Percentiles rank a stretch among this genome's conserved stretches.
Evolutionary conservation across 2,329 filamentous ascomycete species (phyloP).

Genomic region (Paecilomyces niveus): DNA sequence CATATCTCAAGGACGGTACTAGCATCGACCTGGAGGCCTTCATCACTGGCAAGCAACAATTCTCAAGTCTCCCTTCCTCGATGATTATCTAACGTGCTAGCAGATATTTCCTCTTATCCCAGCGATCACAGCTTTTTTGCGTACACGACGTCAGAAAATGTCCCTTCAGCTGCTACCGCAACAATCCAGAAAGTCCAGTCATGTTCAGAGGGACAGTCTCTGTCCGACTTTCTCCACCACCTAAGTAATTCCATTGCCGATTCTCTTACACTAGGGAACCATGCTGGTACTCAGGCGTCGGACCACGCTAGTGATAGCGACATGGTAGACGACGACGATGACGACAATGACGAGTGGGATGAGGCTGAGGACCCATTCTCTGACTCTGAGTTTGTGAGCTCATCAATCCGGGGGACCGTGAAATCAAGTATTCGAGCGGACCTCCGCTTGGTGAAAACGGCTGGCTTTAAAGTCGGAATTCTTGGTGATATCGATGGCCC

Average conservation of each 20-base stretch:
- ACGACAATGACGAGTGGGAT: conserved; percentile 17
- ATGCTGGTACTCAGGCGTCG: conserved; percentile 7
- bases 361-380: conserved; percentile 9
- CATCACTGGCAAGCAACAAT: conserved; percentile 30
- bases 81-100: conserved; percentile 9
- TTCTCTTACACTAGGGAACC: conserved; percentile 10
- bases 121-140: conserved; percentile 50
- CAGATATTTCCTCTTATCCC: conserved; percentile 57
- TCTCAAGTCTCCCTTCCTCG: background rate
- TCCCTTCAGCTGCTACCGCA: conserved; percentile 18
- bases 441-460: conserved; percentile 52
- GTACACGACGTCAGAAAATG: conserved; percentile 43
- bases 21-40: conserved; percentile 30
- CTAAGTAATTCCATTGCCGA: conserved; percentile 35
- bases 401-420: conserved; percentile 3
- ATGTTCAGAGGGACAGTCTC: conserved; percentile 34
- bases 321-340: conserved; percentile 27
- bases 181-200: conserved; percentile 42
- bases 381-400: conserved; percentile 7
- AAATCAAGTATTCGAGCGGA: conserved; percentile 49
- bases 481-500: conserved; percentile 47
- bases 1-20: conserved; percentile 33
- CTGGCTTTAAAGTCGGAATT: conserved; percentile 65
- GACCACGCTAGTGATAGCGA: conserved; percentile 19
- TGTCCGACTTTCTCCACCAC: conserved; percentile 44